These are phyloP conservation scores for Fusarium globosum DNA, from an alignment of 2,329 filamentous ascomycete species.

Conservation along the genomic window DNA sequence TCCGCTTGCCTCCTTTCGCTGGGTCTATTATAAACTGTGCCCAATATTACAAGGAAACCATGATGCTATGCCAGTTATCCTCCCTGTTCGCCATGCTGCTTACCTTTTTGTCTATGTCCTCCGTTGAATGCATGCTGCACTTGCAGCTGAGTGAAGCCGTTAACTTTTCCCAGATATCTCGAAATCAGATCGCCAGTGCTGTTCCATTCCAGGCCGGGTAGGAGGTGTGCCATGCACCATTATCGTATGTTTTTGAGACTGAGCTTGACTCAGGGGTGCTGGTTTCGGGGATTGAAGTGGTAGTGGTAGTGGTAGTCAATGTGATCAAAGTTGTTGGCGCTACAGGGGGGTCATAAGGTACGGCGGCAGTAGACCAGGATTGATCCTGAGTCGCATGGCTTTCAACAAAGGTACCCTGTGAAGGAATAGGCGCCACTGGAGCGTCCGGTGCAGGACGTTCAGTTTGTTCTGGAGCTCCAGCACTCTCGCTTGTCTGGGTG, in stretches of 20 bases:
- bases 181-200: slow-evolving; percentile 9
- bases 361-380: slow-evolving; percentile 11
- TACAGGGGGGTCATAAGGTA: slow-evolving; percentile 8
- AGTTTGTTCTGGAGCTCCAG: slow-evolving; percentile 4
- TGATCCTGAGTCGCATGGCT: slow-evolving; percentile 3
- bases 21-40: slow-evolving; percentile 27
- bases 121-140: neutral
- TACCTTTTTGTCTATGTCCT: neutral
- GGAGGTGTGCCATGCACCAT: slow-evolving; percentile 59
- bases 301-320: slow-evolving; percentile 18
- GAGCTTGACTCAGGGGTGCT: slow-evolving; percentile 23
- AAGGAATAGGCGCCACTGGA: neutral
- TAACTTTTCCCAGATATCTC: slow-evolving; percentile 16
- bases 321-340: slow-evolving; percentile 30
- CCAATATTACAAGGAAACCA: slow-evolving; percentile 22
- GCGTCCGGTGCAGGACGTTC: slow-evolving; percentile 4
- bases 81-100: slow-evolving; percentile 22
- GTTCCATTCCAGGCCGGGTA: slow-evolving; percentile 60
- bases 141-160: slow-evolving; percentile 1
- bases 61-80: slow-evolving; percentile 18
- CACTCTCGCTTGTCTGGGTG: slow-evolving; percentile 10
- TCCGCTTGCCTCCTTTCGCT: slow-evolving; percentile 44
- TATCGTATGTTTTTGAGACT: slow-evolving; percentile 50
- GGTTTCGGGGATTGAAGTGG: slow-evolving; percentile 13
- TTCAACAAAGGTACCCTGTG: slow-evolving; percentile 18